Conservation (phyloP, 768 basidiomycete species). For the Lactarius indigo region DNA sequence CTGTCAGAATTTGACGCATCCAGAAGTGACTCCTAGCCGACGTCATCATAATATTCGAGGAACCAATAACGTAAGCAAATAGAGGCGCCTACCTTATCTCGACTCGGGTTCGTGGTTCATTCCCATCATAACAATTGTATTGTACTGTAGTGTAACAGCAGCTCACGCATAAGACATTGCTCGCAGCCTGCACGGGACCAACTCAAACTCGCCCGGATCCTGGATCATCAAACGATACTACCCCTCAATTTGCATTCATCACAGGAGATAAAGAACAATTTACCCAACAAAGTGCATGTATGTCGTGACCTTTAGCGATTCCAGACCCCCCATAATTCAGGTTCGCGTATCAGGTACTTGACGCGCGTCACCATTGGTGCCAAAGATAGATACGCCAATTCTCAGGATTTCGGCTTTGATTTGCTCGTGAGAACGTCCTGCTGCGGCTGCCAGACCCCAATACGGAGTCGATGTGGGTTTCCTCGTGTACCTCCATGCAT, state of each 20-base stretch:
- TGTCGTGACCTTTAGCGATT: neutral
- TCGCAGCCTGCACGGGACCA: neutral
- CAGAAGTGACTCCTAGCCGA: neutral
- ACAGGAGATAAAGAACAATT: neutral
- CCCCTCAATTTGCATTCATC: neutral
- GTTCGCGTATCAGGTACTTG: neutral
- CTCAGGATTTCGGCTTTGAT: neutral
- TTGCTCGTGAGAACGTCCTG: neutral
- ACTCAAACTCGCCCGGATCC: neutral
- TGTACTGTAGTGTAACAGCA: neutral
- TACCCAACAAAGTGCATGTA: neutral
- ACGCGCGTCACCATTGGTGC: neutral
- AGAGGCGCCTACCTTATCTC: neutral
- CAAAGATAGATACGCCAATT: neutral
- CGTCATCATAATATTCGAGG: neutral
- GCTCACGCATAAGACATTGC: neutral
- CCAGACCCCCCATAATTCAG: neutral
- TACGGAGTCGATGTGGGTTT: neutral
- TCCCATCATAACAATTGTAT: neutral
- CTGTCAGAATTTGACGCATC: too few species aligned
- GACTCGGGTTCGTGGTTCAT: neutral
- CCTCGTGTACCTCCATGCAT: neutral
- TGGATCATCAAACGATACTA: neutral
- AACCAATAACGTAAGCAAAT: neutral
- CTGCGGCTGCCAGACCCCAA: neutral